Conservation (phyloP, 1,139 yeast species). For the Geotrichum aggregatum region DNA sequence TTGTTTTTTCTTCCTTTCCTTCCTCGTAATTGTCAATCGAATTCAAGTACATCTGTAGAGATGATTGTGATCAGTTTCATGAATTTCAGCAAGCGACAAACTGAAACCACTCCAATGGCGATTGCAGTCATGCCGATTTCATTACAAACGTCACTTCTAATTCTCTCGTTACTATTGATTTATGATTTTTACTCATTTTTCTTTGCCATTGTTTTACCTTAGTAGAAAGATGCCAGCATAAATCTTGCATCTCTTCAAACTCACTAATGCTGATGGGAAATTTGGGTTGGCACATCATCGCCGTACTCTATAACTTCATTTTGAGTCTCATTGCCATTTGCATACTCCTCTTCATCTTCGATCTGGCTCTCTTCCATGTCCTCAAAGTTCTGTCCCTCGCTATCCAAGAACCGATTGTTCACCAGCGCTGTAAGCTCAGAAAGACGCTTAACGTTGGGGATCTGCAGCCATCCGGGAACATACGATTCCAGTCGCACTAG, state of each 20-base stretch:
- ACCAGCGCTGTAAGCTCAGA: slow-evolving; percentile 75
- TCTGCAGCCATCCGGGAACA: slow-evolving; percentile 90
- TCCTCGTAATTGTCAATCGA: too few relatives aligned
- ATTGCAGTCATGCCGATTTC: too few relatives aligned
- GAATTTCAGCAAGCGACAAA: too few relatives aligned
- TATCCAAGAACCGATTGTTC: slow-evolving; percentile 22
- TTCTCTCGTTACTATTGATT: neutral
- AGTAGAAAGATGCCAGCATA: neutral
- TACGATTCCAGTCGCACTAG: slow-evolving; percentile 90
- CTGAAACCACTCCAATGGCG: too few relatives aligned
- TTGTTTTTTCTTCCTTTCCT: too few relatives aligned
- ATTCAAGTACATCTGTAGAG: too few relatives aligned
- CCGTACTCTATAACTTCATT: slow-evolving; percentile 12
- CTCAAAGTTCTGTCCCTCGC: neutral
- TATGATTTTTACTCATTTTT: neutral
- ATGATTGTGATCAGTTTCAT: too few relatives aligned
- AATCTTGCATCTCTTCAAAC: neutral
- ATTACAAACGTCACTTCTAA: too few relatives aligned
- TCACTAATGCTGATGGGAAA: neutral
- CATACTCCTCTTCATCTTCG: slow-evolving; percentile 3
- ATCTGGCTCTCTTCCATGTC: slow-evolving; percentile 5
- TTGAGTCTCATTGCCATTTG: neutral
- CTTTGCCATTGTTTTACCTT: neutral
- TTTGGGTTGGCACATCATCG: slow-evolving; percentile 17
- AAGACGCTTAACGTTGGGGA: slow-evolving; percentile 82